Base-by-base conservation (phyloP, 441 rosid species). In the Syzygium syzygioides region DNA sequence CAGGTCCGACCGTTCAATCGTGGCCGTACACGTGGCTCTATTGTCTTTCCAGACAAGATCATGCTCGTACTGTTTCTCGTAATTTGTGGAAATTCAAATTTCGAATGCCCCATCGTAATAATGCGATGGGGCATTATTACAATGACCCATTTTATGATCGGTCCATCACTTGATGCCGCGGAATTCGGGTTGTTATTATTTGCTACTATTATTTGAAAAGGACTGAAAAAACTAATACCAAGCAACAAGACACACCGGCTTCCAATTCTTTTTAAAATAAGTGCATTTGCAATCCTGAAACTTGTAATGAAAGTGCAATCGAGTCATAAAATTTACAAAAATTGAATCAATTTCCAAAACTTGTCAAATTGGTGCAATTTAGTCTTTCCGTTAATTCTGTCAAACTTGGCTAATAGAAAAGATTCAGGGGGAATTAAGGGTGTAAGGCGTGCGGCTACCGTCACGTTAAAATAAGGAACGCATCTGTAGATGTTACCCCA, bases 381-480 rank as follows among this genome's bases (percentile, higher is more conserved):
- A 45, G 10, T 45, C 10, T 0, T 45, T 45, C 0, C 48, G 48
- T 45, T 45, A 45, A 45, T 45, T 45, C 7, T 0, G 48, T 45
- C 48, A 7, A 45, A 45, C 9, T 45, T 45, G 0, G 9, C 48
- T 45, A 45, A 45, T 9, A 1, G 0, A 45, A 45, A 45, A 45
- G 9, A 45, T 7, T 45, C 2, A 7, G 48, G 48, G 2, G 48
- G 9, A 45, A 45, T 45, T 45, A 45, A 1, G 9, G 48, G 48
- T 45, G 10, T 7, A 1, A 45, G 48, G 2, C 0, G 48, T 7
- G 9, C 48, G 48, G 9, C 0, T 9, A 45, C 9, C 2, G 2
- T 2, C 9, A 45, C 48, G 48, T 45, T 45, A 45, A 7, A 7
- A 45, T 45, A 45, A 41, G 1, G 48, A 45, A 45, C 9, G 48